Evolutionary conservation across 306 rosid genomes (phyloP).

Genomic region (Cercis canadensis): DNA sequence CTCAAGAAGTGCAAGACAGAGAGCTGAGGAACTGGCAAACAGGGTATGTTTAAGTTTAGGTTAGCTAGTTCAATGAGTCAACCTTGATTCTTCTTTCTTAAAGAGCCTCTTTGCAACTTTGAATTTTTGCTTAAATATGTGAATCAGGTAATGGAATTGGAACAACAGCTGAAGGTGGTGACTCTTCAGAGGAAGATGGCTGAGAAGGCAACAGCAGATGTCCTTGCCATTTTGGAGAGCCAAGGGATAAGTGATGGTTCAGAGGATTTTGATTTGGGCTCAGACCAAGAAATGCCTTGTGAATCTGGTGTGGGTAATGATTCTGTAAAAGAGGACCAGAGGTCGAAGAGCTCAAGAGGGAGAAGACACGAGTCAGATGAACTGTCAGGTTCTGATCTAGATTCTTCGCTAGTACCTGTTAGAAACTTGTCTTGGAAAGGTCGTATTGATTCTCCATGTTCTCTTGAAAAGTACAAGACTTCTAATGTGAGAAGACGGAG

Average conservation of each 20-base stretch:
- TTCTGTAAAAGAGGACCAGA: conserved; percentile 44
- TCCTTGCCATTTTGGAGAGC: conserved; percentile 87
- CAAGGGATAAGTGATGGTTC: conserved; percentile 76
- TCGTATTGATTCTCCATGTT: conserved; percentile 54
- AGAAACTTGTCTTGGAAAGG: conserved; percentile 97
- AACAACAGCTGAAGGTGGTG: conserved; percentile 76
- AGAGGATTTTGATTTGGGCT: conserved; percentile 69
- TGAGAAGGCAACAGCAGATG: conserved; percentile 91
- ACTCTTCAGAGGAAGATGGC: conserved; percentile 85
- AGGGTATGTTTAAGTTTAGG: conserved; percentile 52
- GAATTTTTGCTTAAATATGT: conserved; percentile 1
- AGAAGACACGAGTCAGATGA: conserved; percentile 62
- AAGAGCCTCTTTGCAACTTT: conserved; percentile 22
- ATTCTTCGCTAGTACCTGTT: conserved; percentile 62
- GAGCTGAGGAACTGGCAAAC: conserved; percentile 81
- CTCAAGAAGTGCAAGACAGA: conserved; percentile 82
- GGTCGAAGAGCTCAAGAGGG: conserved; percentile 42
- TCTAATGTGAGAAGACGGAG: conserved; percentile 54
- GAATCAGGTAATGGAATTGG: conserved; percentile 78
- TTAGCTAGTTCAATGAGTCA: conserved; percentile 33
- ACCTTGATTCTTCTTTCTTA: conserved; percentile 21
- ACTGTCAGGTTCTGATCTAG: conserved; percentile 60
- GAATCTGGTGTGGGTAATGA: conserved; percentile 61
- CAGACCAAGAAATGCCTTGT: conserved; percentile 69
- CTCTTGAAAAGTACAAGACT: conserved; percentile 64